Conservation (phyloP, 441 rosid species). For the Erodium texanum region DNA sequence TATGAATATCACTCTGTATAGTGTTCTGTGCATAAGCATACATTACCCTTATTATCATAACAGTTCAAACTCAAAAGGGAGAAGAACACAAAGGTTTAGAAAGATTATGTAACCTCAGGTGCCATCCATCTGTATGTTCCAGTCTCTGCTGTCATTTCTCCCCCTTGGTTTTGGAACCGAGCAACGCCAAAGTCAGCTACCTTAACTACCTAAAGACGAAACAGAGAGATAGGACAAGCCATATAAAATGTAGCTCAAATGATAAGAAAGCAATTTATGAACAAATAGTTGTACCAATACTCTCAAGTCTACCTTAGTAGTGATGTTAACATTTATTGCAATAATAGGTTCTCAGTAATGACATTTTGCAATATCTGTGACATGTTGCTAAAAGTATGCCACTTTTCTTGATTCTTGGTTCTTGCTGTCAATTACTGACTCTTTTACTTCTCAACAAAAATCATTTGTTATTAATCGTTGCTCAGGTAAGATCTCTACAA, state of each 20-base stretch:
- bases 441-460: neutral
- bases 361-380: neutral
- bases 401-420: too few relatives aligned
- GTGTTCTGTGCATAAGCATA: neutral
- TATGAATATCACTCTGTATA: too few relatives aligned
- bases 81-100: neutral
- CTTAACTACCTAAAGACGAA: slow-evolving; percentile 50
- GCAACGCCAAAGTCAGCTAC: slow-evolving; percentile 82
- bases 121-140: slow-evolving; percentile 93
- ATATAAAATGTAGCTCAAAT: neutral
- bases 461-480: too few relatives aligned
- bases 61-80: slow-evolving; percentile 7
- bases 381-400: neutral
- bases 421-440: too few relatives aligned
- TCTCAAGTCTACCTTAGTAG: neutral
- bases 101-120: slow-evolving; percentile 56
- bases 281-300: neutral
- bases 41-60: neutral
- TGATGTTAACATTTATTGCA: neutral
- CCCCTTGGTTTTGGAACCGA: slow-evolving; percentile 58
- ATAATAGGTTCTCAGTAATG: neutral
- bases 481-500: neutral
- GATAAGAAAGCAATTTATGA: neutral
- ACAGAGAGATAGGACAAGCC: neutral
- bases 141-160: slow-evolving; percentile 78